Evolutionary conservation across 2,329 filamentous ascomycete species (phyloP).

Genomic region (Apiospora aurea): DNA sequence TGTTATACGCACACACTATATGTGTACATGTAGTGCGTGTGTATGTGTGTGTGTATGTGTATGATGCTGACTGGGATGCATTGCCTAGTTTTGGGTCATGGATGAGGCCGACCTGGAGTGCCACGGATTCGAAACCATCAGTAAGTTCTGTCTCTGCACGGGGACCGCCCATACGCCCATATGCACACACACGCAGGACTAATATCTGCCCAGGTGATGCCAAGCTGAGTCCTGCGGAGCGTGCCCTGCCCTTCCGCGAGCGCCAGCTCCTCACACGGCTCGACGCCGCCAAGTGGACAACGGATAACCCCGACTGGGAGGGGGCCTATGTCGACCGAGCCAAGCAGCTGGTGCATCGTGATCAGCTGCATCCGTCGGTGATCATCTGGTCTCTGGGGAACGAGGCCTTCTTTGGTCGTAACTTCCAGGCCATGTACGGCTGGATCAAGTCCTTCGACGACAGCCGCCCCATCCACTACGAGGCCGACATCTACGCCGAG

Average conservation of each 20-base stretch:
- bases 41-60: too few relatives aligned
- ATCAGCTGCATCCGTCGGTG: constrained; percentile 70
- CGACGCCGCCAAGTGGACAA: constrained; percentile 55
- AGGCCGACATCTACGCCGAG: constrained; percentile 62
- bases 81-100: constrained; percentile 58
- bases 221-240: constrained; percentile 37
- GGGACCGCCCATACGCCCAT: neutral
- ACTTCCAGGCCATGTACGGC: constrained; percentile 68
- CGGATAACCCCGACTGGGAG: constrained; percentile 63
- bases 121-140: constrained; percentile 44
- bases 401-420: constrained; percentile 71
- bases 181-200: too few relatives aligned
- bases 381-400: constrained; percentile 74
- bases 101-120: constrained; percentile 54
- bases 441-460: constrained; percentile 63
- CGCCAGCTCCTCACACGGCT: constrained; percentile 43
- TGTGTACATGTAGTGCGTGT: too few relatives aligned
- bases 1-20: too few relatives aligned
- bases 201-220: constrained; percentile 37
- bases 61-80: constrained; percentile 26
- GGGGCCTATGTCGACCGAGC: constrained; percentile 70
- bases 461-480: constrained; percentile 66
- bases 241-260: constrained; percentile 39
- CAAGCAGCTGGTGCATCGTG: constrained; percentile 66
- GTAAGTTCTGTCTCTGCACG: constrained; percentile 29